Base-by-base conservation (phyloP, 169 alveolate species). In the Hammondia hammondi region DNA sequence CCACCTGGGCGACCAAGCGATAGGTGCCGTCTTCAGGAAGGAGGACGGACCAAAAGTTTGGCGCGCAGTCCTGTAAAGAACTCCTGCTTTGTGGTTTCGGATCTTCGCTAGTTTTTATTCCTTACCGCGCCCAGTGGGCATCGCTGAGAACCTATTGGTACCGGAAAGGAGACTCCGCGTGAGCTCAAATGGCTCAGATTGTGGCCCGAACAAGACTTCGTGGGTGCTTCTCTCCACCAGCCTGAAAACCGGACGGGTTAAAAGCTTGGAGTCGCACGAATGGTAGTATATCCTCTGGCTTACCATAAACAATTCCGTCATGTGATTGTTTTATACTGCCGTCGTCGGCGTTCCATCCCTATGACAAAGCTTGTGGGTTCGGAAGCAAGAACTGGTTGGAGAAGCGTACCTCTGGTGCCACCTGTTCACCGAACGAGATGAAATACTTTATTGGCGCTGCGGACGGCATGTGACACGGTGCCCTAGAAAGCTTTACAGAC, bases 171-270 rank as follows among this genome's bases (percentile, higher is more conserved):
- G 19, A 73, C 85, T 7, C 85, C 85, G 21, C 85, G 24, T n/a
- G 85, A n/a, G 48, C 85, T 73, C 85, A 73, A 32, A n/a, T 21
- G 85, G 48, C 85, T 73, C 48, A 37, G 52, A 9, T 24, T 35
- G 7, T 73, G 43, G 19, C 48, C 85, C 32, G 85, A n/a, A 73
- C 85, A 73, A 21, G 43, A 35, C 85, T 12, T 73, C 4, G 48
- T 37, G 27, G 85, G 85, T 9, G 85, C 85, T 32, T 73, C 48
- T 37, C 85, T 73, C 85, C 85, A 73, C 85, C 85, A 73, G 32
- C 85, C 85, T 73, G 85, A 43, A 73, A 37, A 21, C 24, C 85
- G 85, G 46, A 32, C 43, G 10, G 77, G 48, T 1, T 21, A 37
- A 73, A 73, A 6, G 48, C 45, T 7, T 9, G 37, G 0, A 7